Evolutionary conservation across 2,329 filamentous ascomycete species (phyloP), one percentile per base, ranked within the genome.

Genomic region (Beauveria australis): DNA sequence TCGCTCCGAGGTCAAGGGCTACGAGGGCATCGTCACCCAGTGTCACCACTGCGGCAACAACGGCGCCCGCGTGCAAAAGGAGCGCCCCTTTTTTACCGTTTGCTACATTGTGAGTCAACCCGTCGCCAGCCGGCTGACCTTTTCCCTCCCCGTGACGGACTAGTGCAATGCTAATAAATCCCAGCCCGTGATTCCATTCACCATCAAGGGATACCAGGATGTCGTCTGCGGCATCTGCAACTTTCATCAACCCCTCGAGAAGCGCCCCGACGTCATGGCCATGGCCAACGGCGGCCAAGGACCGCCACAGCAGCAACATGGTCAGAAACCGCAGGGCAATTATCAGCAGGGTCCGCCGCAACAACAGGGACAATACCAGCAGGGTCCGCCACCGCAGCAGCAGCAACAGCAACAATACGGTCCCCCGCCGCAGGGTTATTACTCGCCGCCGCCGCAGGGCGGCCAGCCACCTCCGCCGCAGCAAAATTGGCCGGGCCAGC

Each of bases 191-290:
- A 79, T 92, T 28, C 89, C 89, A 0, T 86, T 92, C 68, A 86
- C 83, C 51, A 77, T 87, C 65, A 80, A 83, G 61, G 84, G 84
- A 59, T 86, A 87, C 73, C 78, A 86, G 66, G 88, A 91, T 68
- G 81, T 93, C 60, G 77, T 80, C 62, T 93, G 89, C 76, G 81
- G 85, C 68, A 85, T 92, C 71, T 93, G 89, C 80, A 85, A 87
- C 71, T 92, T 91, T 71, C 81, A 84, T 64, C 88, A 92, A 71
- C 84, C 85, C 10, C 78, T 88, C 59, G 77, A 82, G 65, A 77
- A 80, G 67, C 76, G 83, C 16, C 80, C 75, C 14, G 83, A 86
- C 62, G 81, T 85, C 53, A 76, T 79, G 69, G 76, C 75, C 59
- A 81, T 84, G 76, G 73, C 71, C 65, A 74, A 75, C 52, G 76